Evolutionary conservation across 1,284 basidiomycete species (phyloP).

Genomic region (Golubevia pallescens): DNA sequence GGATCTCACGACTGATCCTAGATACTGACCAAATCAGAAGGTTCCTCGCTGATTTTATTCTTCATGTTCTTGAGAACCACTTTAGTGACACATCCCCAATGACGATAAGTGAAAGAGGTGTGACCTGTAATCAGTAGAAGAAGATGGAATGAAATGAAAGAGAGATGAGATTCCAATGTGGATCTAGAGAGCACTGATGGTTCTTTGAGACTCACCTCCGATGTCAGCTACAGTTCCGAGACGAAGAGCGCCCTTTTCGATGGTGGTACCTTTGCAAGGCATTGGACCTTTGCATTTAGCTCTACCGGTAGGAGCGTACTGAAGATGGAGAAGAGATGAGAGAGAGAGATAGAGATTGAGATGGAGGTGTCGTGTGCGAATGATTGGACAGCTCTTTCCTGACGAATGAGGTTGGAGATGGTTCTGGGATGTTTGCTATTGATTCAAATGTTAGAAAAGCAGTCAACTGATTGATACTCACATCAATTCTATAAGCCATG

Average conservation of each 20-base stretch:
- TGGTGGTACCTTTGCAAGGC: slow-evolving; percentile 78
- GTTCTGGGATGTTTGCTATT: too few species aligned
- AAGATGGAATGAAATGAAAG: slow-evolving; percentile 12
- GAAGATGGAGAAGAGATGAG: too few species aligned
- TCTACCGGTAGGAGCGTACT: too few species aligned
- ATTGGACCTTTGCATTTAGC: too few species aligned
- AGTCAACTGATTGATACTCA: too few species aligned
- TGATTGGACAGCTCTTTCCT: too few species aligned
- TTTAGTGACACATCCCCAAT: slow-evolving; percentile 80
- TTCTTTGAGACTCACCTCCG: slow-evolving; percentile 69
- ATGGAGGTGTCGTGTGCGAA: too few species aligned
- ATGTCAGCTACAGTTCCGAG: slow-evolving; percentile 80
- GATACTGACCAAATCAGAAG: slow-evolving; percentile 21
- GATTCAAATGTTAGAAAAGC: too few species aligned
- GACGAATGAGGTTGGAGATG: too few species aligned
- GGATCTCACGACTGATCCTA: background rate
- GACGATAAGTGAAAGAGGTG: slow-evolving; percentile 73
- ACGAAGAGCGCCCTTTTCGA: slow-evolving; percentile 76
- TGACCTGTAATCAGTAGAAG: background rate
- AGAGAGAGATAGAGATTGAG: too few species aligned
- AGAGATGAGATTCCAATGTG: slow-evolving; percentile 28
- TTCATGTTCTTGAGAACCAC: slow-evolving; percentile 78
- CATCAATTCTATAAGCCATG: too few species aligned
- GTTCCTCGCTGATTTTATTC: slow-evolving; percentile 69
- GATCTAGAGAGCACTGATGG: slow-evolving; percentile 59